Evolutionary conservation across 2,329 filamentous ascomycete species (phyloP).

Genomic region (Penicillium paneum): DNA sequence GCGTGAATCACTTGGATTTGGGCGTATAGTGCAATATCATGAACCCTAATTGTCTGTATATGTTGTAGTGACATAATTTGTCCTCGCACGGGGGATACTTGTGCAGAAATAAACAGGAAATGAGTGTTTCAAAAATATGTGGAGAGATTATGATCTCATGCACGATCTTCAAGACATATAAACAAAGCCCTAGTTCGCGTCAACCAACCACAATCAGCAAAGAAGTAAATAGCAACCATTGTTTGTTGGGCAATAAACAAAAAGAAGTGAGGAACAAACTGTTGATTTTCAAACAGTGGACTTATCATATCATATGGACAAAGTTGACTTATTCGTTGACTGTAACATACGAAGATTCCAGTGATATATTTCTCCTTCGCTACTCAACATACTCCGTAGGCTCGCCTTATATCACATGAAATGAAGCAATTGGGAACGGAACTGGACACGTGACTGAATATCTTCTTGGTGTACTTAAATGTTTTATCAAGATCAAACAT

Average conservation of each 20-base stretch:
- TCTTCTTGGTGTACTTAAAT: no score
- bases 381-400: no score
- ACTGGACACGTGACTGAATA: no score
- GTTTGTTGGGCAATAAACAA: not conserved
- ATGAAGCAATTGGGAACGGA: no score
- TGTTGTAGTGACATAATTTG: not conserved
- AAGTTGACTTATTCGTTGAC: not conserved
- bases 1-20: not conserved
- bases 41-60: not conserved
- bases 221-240: not conserved
- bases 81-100: not conserved
- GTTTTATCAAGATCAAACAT: no score
- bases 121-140: constrained; percentile 4
- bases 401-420: no score
- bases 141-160: constrained; percentile 1
- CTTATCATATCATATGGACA: not conserved
- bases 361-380: no score
- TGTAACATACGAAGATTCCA: not conserved
- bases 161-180: not conserved
- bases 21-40: not conserved
- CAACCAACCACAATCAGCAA: not conserved
- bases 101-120: not conserved
- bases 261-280: not conserved
- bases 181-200: constrained; percentile 1
- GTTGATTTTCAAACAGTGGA: not conserved